These are phyloP conservation scores for Fusarium domesticum DNA, from an alignment of 2,329 filamentous ascomycete genomes.

Conservation along the genomic window DNA sequence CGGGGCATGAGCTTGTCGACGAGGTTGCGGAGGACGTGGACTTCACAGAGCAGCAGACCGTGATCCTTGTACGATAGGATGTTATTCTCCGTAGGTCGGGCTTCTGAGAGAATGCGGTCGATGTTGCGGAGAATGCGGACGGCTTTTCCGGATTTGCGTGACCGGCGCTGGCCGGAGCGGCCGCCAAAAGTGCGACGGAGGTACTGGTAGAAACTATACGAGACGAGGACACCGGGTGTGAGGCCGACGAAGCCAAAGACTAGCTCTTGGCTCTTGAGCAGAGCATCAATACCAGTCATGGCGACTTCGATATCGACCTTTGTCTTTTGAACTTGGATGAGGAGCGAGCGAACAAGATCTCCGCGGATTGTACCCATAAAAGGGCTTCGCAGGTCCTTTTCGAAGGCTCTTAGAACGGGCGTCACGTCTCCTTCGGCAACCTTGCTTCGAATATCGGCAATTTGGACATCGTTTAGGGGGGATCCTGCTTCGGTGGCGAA, in stretches of 20 bases:
- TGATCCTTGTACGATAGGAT: constrained; percentile 89
- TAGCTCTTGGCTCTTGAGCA: constrained; percentile 93
- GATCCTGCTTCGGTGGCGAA: constrained; percentile 46
- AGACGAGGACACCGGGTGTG: constrained; percentile 88
- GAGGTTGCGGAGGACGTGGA: constrained; percentile 74
- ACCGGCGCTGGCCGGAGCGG: constrained; percentile 64
- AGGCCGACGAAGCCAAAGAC: constrained; percentile 97
- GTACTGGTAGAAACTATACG: constrained; percentile 71
- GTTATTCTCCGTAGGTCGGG: constrained; percentile 66
- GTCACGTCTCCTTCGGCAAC: constrained; percentile 92
- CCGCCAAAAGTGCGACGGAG: constrained; percentile 66
- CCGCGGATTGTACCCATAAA: constrained; percentile 80
- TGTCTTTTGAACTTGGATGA: constrained; percentile 98
- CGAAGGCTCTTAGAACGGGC: constrained; percentile 85
- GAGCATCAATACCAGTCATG: constrained; percentile 89
- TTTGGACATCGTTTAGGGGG: constrained; percentile 63
- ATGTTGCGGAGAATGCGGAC: constrained; percentile 82
- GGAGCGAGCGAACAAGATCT: constrained; percentile 81
- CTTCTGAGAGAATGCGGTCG: constrained; percentile 72
- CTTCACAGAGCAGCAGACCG: constrained; percentile 83
- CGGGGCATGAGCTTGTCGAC: constrained; percentile 61
- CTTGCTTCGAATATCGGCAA: constrained; percentile 70
- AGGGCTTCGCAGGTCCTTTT: constrained; percentile 79
- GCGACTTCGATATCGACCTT: constrained; percentile 98
- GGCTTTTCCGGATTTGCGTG: constrained; percentile 65